Conservation (phyloP, 768 basidiomycete species). For the Pholiota microspora region DNA sequence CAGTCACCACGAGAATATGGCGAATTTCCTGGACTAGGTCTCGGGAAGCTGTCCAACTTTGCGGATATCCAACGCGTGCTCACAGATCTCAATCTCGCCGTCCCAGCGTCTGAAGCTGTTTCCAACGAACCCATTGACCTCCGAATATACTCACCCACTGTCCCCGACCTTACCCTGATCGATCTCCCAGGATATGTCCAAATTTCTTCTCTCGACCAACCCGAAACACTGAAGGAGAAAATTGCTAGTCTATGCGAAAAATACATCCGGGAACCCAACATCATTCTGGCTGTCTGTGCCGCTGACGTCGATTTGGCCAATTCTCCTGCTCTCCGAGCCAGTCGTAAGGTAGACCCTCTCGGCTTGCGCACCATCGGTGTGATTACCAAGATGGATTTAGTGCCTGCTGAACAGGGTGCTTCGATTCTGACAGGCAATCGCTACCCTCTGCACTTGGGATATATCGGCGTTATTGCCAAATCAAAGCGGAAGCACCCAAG, state of each 20-base stretch:
- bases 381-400: slow-evolving; percentile 98
- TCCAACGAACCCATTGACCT: slow-evolving; percentile 96
- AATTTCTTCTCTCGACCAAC: slow-evolving; percentile 92
- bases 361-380: slow-evolving; percentile 97
- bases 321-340: slow-evolving; percentile 91
- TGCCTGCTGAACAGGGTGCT: slow-evolving; percentile 81
- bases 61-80: slow-evolving; percentile 88
- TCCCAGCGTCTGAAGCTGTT: slow-evolving; percentile 86
- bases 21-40: slow-evolving; percentile 88
- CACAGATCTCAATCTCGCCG: slow-evolving; percentile 92
- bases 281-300: slow-evolving; percentile 97
- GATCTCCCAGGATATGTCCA: slow-evolving; percentile 98
- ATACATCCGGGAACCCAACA: slow-evolving; percentile 99
- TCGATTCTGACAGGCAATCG: slow-evolving; percentile 81
- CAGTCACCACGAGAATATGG: slow-evolving; percentile 76
- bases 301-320: slow-evolving; percentile 99
- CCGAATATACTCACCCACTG: slow-evolving; percentile 91
- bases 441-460: slow-evolving; percentile 96
- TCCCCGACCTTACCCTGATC: slow-evolving; percentile 96
- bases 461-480: slow-evolving; percentile 95
- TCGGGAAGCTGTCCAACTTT: slow-evolving; percentile 91
- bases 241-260: slow-evolving; percentile 87
- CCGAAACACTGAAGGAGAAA: slow-evolving; percentile 91
- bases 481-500: slow-evolving; percentile 54
- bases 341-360: slow-evolving; percentile 90